These are phyloP conservation scores for Agaricus blazei DNA, from an alignment of 768 basidiomycete genomes.

Conservation along the genomic window DNA sequence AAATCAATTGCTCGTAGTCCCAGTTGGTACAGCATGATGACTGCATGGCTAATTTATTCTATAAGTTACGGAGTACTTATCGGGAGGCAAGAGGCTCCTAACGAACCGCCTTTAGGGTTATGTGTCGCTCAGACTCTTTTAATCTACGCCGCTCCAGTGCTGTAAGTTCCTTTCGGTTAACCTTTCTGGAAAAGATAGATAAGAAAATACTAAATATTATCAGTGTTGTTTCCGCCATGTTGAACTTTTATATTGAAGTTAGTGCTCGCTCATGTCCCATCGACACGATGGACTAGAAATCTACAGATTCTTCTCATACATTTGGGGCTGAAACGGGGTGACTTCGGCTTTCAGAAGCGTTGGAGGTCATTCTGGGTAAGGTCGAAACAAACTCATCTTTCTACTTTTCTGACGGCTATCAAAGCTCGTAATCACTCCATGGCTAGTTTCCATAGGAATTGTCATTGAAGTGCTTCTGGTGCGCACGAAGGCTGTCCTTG, in stretches of 20 bases:
- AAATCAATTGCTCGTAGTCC: not conserved
- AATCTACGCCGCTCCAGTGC: not conserved
- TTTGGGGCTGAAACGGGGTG: not conserved
- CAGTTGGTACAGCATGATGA: constrained; percentile 7
- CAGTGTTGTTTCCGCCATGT: not conserved
- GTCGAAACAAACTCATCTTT: not conserved
- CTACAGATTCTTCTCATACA: not conserved
- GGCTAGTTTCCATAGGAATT: not conserved
- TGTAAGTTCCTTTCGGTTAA: not conserved
- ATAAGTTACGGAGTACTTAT: constrained; percentile 3
- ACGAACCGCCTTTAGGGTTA: not conserved
- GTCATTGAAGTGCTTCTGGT: not conserved
- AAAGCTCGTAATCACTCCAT: not conserved
- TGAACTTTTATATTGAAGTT: not conserved
- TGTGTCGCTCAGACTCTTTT: constrained; percentile 5
- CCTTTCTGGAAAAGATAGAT: too few relatives aligned
- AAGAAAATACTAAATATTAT: not conserved
- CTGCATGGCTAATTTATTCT: constrained; percentile 2
- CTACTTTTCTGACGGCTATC: not conserved
- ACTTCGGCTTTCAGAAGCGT: not conserved
- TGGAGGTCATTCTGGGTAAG: not conserved
- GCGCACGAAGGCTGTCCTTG: not conserved
- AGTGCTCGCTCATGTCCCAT: not conserved
- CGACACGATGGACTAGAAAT: not conserved
- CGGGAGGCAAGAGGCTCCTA: not conserved